phyloP scores from a whole-genome alignment of 495 filamentous ascomycete genomes.

The Penicillium longicatenatum region DNA sequence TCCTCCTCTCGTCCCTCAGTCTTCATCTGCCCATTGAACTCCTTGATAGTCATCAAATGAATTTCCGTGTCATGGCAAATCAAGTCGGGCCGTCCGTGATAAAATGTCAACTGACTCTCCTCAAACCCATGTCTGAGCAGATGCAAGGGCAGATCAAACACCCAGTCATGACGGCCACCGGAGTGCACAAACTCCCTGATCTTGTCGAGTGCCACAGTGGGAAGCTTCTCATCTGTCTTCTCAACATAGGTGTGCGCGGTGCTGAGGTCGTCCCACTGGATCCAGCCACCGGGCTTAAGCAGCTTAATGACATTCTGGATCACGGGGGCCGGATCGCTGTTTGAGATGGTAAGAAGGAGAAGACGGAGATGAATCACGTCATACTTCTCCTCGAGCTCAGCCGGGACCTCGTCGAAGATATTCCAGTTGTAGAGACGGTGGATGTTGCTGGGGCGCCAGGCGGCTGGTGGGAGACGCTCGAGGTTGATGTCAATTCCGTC shows the following conservation, averaged over 20 bases:
- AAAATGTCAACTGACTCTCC: constrained; percentile 8
- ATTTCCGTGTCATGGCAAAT: constrained; percentile 7
- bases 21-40: constrained; percentile 15
- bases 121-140: constrained; percentile 18
- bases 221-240: constrained; percentile 6
- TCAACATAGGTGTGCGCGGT: constrained; percentile 11
- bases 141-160: constrained; percentile 8
- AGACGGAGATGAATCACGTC: constrained; percentile 41
- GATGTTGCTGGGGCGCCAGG: constrained; percentile 29
- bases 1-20: constrained; percentile 8
- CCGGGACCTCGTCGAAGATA: constrained; percentile 24
- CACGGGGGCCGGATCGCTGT: constrained; percentile 21
- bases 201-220: constrained; percentile 13
- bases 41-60: constrained; percentile 17
- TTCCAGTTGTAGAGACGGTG: constrained; percentile 25
- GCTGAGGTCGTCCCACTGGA: constrained; percentile 42
- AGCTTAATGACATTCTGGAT: constrained; percentile 25
- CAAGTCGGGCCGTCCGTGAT: constrained; percentile 12
- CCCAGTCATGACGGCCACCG: constrained; percentile 22
- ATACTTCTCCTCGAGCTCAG: constrained; percentile 26
- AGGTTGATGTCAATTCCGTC: constrained; percentile 32
- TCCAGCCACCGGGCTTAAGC: constrained; percentile 39
- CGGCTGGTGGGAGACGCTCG: constrained; percentile 22
- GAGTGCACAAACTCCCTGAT: constrained; percentile 16
- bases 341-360: constrained; percentile 27